These are phyloP conservation scores for Bruguiera hainesii DNA, from an alignment of 441 rosid genomes.

Conservation along the genomic window DNA sequence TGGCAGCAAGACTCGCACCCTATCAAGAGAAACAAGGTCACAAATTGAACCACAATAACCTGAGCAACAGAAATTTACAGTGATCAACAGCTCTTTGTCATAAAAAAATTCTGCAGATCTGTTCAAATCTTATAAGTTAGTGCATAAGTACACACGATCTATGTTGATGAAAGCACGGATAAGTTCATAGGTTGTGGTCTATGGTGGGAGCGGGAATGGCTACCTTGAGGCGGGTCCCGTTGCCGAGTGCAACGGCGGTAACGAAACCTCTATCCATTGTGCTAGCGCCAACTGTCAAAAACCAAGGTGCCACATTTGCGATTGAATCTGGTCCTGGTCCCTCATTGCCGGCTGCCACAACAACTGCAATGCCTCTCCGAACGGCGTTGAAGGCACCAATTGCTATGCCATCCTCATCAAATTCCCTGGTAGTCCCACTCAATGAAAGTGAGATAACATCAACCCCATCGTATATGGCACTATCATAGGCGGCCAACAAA, in stretches of 20 bases:
- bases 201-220: not conserved
- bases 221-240: constrained; percentile 38
- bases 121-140: too few species aligned
- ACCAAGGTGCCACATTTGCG: constrained; percentile 51
- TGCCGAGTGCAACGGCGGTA: constrained; percentile 34
- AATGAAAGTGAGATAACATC: constrained; percentile 66
- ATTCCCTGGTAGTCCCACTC: constrained; percentile 32
- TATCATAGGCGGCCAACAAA: constrained; percentile 49
- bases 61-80: not conserved
- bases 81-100: constrained; percentile 5
- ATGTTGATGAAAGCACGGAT: too few species aligned
- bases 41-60: not conserved
- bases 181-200: not conserved
- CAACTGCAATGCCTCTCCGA: constrained; percentile 43
- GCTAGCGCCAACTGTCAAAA: constrained; percentile 52
- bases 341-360: constrained; percentile 54
- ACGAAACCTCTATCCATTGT: constrained; percentile 49
- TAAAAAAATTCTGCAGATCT: not conserved
- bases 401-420: constrained; percentile 34
- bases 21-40: not conserved
- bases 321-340: constrained; percentile 40
- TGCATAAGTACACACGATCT: too few species aligned
- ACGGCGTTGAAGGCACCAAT: constrained; percentile 67
- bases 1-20: constrained; percentile 25
- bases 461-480: constrained; percentile 62